Evolutionary conservation across 78 protist species (phyloP), one percentile per base, ranked within the genome.

Genomic region (Speleostelium caveatum): DNA sequence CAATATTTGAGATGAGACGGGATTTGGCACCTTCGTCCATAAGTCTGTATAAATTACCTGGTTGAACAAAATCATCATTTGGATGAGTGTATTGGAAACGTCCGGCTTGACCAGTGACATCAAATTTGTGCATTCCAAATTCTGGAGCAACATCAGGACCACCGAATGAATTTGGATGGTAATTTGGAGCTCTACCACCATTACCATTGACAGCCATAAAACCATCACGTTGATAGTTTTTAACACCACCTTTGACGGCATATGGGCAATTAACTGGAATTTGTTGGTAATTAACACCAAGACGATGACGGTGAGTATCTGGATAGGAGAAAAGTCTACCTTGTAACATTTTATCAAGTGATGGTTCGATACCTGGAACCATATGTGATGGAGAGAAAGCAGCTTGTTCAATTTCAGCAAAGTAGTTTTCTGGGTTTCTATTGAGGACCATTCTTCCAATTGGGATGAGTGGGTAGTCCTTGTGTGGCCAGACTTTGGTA

Each of bases 271-370:
- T 95, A 74, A 95, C 60, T 59, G 95, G 96, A 65, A 93, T 49
- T 61, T 86, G 94, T 65, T 67, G 79, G 86, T 74, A 88, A 68
- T 92, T 92, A 17, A 73, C 78, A 38, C 98, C 97, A 2, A 96
- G 85, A 59, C 98, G 94, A 87, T 96, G 96, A 68, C 92, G 72
- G 56, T 95, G 97, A 12, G 98, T 94, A 63, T 96, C 98, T 39
- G 73, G 73, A 86, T 96, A 96, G 21, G 94, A 69, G 92, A 96
- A 83, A 21, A 96, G 77, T 41, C 97, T 83, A 38, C 94, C 95
- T 86, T 95, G 97, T 38, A 95, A 86, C 83, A 95, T 61, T 59
- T 65, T 73, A 58, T 95, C 97, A 8, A 42, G 75, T 24, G 96
- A 93, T 86, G 79, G 80, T 39, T 90, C 96, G 42, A 95, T 90